Percentiles rank a stretch among this genome's conserved stretches.
phyloP scores from a whole-genome alignment of 495 filamentous ascomycete species.

The Lophium mytilinum region DNA sequence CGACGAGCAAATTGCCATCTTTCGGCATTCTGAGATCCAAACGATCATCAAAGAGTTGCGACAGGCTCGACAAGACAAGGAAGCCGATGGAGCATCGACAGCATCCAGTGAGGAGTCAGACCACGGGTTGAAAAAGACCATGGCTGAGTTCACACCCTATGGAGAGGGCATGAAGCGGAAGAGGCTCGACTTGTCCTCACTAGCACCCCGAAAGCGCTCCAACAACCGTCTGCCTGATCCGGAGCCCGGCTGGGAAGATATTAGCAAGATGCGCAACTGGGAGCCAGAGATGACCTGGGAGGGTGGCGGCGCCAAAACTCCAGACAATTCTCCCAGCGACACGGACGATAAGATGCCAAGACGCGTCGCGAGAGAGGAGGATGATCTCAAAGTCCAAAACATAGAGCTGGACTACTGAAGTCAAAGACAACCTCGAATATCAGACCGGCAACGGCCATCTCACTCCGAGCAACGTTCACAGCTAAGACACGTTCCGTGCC shows the following conservation, averaged over 20 bases:
- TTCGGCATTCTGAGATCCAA: conserved; percentile 86
- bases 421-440: too few species aligned
- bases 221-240: not conserved
- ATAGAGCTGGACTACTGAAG: conserved; percentile 34
- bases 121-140: not conserved
- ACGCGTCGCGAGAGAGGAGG: conserved; percentile 28
- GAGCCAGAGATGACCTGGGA: not conserved
- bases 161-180: not conserved
- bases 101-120: not conserved
- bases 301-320: not conserved
- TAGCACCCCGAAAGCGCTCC: not conserved
- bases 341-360: conserved; percentile 28
- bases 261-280: conserved; percentile 29
- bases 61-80: not conserved
- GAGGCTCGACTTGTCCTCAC: not conserved
- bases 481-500: too few species aligned
- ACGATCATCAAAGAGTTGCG: conserved; percentile 6
- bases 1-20: conserved; percentile 83
- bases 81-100: not conserved
- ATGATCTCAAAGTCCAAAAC: conserved; percentile 17
- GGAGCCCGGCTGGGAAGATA: conserved; percentile 22
- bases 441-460: too few species aligned
- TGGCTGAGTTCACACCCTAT: not conserved
- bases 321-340: not conserved
- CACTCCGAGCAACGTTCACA: too few species aligned